Base-by-base conservation (phyloP, 1,284 basidiomycete species). In the Trichosporon ovoides region DNA sequence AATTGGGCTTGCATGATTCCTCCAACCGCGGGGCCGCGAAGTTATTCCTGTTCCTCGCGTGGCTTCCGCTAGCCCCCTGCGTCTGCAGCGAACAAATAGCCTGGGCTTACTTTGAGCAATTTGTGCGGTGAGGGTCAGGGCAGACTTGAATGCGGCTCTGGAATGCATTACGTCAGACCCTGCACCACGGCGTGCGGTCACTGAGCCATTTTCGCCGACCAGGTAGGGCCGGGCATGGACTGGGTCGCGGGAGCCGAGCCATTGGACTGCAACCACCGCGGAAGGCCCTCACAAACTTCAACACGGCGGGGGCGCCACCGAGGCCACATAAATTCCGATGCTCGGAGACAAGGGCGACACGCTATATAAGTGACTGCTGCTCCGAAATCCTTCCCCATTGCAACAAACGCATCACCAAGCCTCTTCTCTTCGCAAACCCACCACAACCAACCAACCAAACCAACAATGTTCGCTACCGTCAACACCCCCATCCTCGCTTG, bases 401-500 rank as follows among this genome's bases (percentile, higher is more conserved):
- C 5, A 31, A 31, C 28, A 4, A 31, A 4, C 28, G 9, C 28
- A 4, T 31, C 28, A 31, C 28, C 28, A 9, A 31, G 5, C 16
- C 9, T 46, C 19, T 10, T 7, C 4, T 46, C 40, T 43, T 22
- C 19, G 14, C 40, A 46, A 20, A n/a, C 22, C 22, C 22, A 48
- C 24, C 43, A 31, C 16, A 10, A 28, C 43, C 28, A 48, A n/a
- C 24, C 43, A n/a, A 48, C 12, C 24, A 22, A 14, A 3, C 16
- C 22, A 28, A 28, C 43, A 48, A 48, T 48, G 43, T 48, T 48
- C 43, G 43, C 43, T 28, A 48, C 43, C 13, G 43, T 48, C 43
- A 48, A 13, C 43, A n/a, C 43, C 16, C 43, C 43, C 43, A 31
- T 48, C 43, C 24, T 48, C 43, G 5, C 43, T 16, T 48, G 43